phyloP scores from a whole-genome alignment of 31 red algal genomes.

The Odonthalia washingtoniensis region DNA sequence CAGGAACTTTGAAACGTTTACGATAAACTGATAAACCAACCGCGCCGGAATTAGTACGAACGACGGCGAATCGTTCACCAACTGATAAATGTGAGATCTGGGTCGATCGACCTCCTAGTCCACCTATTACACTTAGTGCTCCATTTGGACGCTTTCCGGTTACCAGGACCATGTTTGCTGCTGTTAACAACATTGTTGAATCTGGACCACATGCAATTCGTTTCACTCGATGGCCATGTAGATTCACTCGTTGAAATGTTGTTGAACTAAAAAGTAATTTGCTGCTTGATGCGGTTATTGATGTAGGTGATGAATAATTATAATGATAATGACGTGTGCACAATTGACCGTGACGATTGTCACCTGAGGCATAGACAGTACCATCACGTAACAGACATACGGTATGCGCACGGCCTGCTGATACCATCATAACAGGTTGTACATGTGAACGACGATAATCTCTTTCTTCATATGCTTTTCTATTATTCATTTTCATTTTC shows the following conservation, averaged over 20 bases:
- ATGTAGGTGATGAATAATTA: too few relatives aligned
- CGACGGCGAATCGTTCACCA: conserved; percentile 71
- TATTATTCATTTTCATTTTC: too few relatives aligned
- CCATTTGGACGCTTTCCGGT: conserved; percentile 60
- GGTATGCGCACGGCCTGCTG: conserved; percentile 55
- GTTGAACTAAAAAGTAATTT: too few relatives aligned
- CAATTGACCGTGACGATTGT: conserved; percentile 59
- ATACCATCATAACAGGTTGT: conserved; percentile 27
- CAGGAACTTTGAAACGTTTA: conserved; percentile 62
- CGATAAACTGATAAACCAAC: conserved; percentile 56
- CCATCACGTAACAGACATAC: conserved; percentile 56
- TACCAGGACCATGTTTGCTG: conserved; percentile 72
- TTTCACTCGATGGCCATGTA: conserved; percentile 57
- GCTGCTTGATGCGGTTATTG: too few relatives aligned
- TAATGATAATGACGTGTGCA: conserved; percentile 17
- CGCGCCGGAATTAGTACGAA: conserved; percentile 45
- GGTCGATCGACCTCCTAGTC: conserved; percentile 47
- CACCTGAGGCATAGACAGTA: conserved; percentile 48
- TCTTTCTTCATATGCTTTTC: too few relatives aligned
- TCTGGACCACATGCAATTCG: conserved; percentile 66
- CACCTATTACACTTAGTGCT: conserved; percentile 72
- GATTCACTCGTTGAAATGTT: conserved; percentile 44
- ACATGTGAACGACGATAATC: too few relatives aligned
- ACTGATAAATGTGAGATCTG: conserved; percentile 64
- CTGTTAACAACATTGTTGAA: conserved; percentile 73